These are phyloP conservation scores for Lipomyces starkeyi DNA, from an alignment of 805 yeast genomes.

Conservation along the genomic window DNA sequence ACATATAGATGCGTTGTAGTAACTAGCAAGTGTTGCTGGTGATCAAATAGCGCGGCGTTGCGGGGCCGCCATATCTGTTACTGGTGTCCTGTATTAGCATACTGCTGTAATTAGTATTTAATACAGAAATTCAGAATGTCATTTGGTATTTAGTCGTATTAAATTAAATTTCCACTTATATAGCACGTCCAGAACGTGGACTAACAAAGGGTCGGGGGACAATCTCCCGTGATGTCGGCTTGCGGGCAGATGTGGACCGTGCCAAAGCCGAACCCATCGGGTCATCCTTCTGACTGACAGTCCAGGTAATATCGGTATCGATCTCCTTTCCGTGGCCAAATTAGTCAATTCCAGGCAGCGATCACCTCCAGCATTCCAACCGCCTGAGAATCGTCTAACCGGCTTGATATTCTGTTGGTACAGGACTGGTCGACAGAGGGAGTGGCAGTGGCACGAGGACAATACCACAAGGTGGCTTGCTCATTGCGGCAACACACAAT, in stretches of 20 bases:
- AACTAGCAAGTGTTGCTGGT: no score
- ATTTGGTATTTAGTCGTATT: not conserved
- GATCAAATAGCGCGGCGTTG: not conserved
- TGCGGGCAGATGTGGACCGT: conserved; percentile 5
- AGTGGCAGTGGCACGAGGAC: not conserved
- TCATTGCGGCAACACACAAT: not conserved
- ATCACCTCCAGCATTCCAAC: not conserved
- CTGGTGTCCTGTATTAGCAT: not conserved
- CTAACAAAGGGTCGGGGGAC: not conserved
- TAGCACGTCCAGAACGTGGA: not conserved
- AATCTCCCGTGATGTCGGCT: not conserved
- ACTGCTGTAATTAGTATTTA: not conserved
- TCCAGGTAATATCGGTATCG: not conserved
- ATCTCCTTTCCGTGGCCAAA: not conserved
- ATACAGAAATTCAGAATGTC: not conserved
- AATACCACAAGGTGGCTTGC: not conserved
- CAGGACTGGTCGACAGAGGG: not conserved
- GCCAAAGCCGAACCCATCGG: not conserved
- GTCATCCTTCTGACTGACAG: not conserved
- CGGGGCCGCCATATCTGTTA: not conserved
- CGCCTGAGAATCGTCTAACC: not conserved
- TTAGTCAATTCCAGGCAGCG: not conserved
- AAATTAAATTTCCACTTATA: not conserved
- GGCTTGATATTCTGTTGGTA: not conserved
- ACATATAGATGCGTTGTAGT: no score